phyloP scores from a whole-genome alignment of 768 basidiomycete species.

The Daedaleopsis nitida region DNA sequence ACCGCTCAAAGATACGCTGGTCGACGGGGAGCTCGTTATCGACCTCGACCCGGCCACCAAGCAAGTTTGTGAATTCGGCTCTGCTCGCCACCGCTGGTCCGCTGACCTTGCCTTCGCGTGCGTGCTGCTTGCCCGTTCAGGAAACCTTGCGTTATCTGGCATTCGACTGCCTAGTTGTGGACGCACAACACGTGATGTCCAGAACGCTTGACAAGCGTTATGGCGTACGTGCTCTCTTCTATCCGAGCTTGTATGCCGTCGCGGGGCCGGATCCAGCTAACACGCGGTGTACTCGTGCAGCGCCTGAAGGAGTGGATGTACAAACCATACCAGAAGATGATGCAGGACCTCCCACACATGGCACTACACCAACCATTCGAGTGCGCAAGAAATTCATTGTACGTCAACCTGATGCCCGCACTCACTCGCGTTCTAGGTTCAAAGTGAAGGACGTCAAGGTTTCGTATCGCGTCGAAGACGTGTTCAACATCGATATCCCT shows the following conservation, averaged over 20 bases:
- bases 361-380: constrained; percentile 72
- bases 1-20: constrained; percentile 75
- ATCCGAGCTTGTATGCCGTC: not conserved
- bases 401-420: not conserved
- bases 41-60: constrained; percentile 82
- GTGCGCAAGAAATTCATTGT: constrained; percentile 46
- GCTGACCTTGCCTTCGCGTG: not conserved
- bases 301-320: constrained; percentile 81
- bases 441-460: constrained; percentile 84
- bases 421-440: constrained; percentile 51
- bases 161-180: constrained; percentile 91
- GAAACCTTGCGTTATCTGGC: constrained; percentile 81
- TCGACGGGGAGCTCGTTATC: constrained; percentile 94
- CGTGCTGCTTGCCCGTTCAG: constrained; percentile 41
- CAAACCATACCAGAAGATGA: constrained; percentile 74
- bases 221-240: constrained; percentile 61
- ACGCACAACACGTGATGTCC: constrained; percentile 86
- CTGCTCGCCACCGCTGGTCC: constrained; percentile 3
- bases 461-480: constrained; percentile 86
- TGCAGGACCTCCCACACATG: constrained; percentile 70
- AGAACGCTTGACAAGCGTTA: constrained; percentile 84
- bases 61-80: constrained; percentile 46
- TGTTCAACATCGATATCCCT: constrained; percentile 84
- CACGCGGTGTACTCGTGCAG: constrained; percentile 40
- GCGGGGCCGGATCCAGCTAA: not conserved